Evolutionary conservation across 805 yeast genomes (phyloP).

Genomic region (Candida ficus): DNA sequence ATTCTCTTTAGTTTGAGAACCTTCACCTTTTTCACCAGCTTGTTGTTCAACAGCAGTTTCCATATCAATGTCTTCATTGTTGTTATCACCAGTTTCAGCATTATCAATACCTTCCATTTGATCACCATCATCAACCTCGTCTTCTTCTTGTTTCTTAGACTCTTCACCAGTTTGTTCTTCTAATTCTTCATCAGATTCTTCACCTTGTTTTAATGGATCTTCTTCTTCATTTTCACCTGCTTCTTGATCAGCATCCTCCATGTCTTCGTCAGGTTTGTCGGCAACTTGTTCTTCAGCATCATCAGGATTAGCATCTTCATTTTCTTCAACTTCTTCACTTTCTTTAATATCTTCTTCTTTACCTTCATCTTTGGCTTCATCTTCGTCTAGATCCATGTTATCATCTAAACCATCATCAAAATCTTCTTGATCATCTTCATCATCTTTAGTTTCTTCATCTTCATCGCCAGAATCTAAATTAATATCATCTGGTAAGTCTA

Average conservation of each 20-base stretch:
- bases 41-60: constrained; percentile 59
- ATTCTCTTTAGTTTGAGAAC: constrained; percentile 49
- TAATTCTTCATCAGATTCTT: constrained; percentile 29
- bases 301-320: constrained; percentile 30
- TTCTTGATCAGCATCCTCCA: constrained; percentile 26
- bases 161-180: constrained; percentile 15
- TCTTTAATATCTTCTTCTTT: constrained; percentile 26
- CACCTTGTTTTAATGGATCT: constrained; percentile 30
- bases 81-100: constrained; percentile 36
- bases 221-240: constrained; percentile 26
- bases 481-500: constrained; percentile 90
- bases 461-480: constrained; percentile 80
- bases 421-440: constrained; percentile 27
- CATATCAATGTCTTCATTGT: constrained; percentile 42
- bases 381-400: constrained; percentile 45
- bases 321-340: constrained; percentile 24
- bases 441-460: constrained; percentile 42
- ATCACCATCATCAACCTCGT: constrained; percentile 36
- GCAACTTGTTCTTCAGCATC: constrained; percentile 22
- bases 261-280: constrained; percentile 30
- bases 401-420: constrained; percentile 32
- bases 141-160: constrained; percentile 25
- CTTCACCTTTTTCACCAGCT: constrained; percentile 56
- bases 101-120: constrained; percentile 53
- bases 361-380: constrained; percentile 18